Evolutionary conservation across 2,329 filamentous ascomycete species (phyloP), one percentile per base, ranked within the genome.

Genomic region (Ophiostoma angusticollis): DNA sequence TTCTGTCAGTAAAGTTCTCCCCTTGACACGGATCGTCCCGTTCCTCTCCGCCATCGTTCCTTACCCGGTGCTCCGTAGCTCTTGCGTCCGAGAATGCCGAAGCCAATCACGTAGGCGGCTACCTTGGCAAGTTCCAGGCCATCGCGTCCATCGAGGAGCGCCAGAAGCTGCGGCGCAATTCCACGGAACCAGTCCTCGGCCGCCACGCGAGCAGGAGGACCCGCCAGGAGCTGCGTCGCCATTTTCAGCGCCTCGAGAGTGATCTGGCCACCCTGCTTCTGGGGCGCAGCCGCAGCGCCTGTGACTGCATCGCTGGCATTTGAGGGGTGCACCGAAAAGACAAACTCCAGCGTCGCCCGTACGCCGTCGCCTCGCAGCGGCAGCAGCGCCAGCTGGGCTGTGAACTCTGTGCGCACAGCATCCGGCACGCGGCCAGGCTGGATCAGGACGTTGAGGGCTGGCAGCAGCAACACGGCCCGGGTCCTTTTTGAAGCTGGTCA

Each of bases 211-310:
- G 59, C 56, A 0, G 80, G 78, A 0, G 77, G 72, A 1, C 68
- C 67, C 0, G 74, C 73, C 1, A 84, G 57, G 13, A 84, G 59
- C 39, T 65, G 70, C 1, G 75, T 70, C 4, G 74, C 75, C 50
- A 81, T 68, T 21, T 69, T 69, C 25, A 84, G 60, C 1, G 78
- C 78, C 51, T 84, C 78, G 23, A 79, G 69, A 0, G 80, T 79
- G 40, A 84, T 78, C 30, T 69, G 70, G 5, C 76, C 70, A 2
- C 75, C 74, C 52, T 67, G 61, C 38, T 70, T 74, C 47, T 72
- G 69, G 1, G 67, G 61, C 4, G 52, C 50, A 3, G 59, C 55
- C 1, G 59, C 58, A 39, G 67, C 63, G 6, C 61, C 56, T 1
- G 53, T 38, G 47, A 13, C 18, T 2, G 33, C 13, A 9, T 9